Evolutionary conservation across 192 early-diverging fungal species (phyloP), one percentile per base, ranked within the genome.

Genomic region (Radiomyces spectabilis): DNA sequence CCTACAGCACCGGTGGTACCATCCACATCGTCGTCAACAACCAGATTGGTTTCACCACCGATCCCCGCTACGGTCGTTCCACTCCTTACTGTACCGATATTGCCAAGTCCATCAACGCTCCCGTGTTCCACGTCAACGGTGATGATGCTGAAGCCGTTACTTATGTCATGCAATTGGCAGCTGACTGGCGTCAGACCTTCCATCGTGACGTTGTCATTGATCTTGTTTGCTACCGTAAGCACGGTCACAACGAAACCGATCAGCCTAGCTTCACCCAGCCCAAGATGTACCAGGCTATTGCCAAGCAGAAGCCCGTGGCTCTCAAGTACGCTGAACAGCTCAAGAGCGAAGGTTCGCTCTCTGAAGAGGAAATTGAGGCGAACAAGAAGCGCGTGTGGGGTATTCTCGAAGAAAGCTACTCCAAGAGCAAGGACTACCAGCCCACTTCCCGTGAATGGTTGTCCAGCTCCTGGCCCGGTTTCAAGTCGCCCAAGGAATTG

Each of bases 231-330:
- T 98, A 98, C 83, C 86, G 96, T 53, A 88, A 87, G 65, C 86
- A 98, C 51, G 96, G 96, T 44, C 96, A 98, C 85, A 98, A 98
- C 76, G 96, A 98, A 75, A 93, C 91, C 34, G 96, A 98, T 78
- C 94, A 98, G 74, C 96, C 96, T 42, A 84, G 81, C 66, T 98
- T 98, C 79, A 98, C 96, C 26, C 96, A 98, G 71, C 96, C 96
- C 38, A 82, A 85, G 65, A 97, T 98, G 94, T 97, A 97, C 75
- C 75, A 87, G 70, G 80, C 82, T 52, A 93, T 98, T 73, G 77
- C 80, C 59, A 79, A 84, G 66, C 93, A 95, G 81, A 68, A 61
- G 29, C 87, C 95, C 4, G 89, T 85, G 25, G 68, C 91, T 46
- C 82, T 93, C 40, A 83, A 85, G 66, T 98, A 98, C 80, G 84